Base-by-base conservation (phyloP, 257 asterid species). In the Datura wrightii region DNA sequence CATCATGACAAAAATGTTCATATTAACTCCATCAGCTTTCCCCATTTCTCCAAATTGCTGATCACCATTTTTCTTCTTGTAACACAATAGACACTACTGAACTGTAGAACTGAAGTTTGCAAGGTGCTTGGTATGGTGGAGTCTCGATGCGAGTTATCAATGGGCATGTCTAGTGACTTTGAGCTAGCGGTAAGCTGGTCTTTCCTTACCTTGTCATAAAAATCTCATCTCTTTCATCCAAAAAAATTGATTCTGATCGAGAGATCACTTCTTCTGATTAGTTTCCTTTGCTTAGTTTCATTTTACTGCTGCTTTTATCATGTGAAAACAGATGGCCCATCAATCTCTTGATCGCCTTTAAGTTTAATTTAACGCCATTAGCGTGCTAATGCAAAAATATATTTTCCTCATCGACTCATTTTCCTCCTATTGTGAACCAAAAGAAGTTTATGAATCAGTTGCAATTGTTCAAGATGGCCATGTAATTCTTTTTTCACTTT, bases 151-250 rank as follows among this genome's bases (percentile, higher is more conserved):
- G 98, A 92, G 91, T 83, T 94, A 50, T 95, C 98, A 84, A 95
- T 95, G 98, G 98, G 98, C 91, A 95, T 95, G 98, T 95, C 98
- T 50, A 91, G 91, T 84, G 98, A 95, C 88, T 95, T 94, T 72
- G 98, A 94, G 87, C 93, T 89, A 88, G 98, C 98, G 88, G 98
- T 95, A 85, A 86, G 92, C 19, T 63, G 3, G 1, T 2, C 6
- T 48, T 82, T 44, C 10, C 72, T 65, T 16, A 10, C 48, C 41
- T 55, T 56, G 24, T 69, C 19, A 19, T 24, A 24, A 58, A 39
- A 18, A 18, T 63, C 59, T 34, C 56, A 60, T 60, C 10, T 50
- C 13, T 62, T 34, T 76, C 62, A 50, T 76, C 60, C 42, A 13
- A 34, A 31, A 10, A 76, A 24, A 1, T 50, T 13, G 19, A 48